Percentiles rank a stretch among this genome's conserved stretches.
Evolutionary conservation across 306 rosid species (phyloP).

Genomic region (Benincasa hispida): DNA sequence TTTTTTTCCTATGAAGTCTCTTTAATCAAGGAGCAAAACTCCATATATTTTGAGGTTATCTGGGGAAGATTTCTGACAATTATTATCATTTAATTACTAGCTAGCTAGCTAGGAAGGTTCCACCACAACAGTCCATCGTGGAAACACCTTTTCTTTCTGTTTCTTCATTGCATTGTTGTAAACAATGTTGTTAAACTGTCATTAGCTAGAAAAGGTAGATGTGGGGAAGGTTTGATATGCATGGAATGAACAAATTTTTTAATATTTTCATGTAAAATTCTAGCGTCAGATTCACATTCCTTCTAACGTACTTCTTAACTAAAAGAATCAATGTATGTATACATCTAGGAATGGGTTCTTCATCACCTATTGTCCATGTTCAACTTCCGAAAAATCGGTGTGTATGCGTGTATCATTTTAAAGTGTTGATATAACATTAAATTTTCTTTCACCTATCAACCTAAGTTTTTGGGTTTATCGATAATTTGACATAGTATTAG

Average conservation of each 20-base stretch:
- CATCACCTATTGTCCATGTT: neutral
- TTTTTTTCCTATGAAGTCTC: neutral
- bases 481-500: no score
- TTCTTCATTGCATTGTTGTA: neutral
- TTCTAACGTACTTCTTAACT: neutral
- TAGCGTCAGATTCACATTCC: neutral
- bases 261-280: neutral
- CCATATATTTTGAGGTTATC: conserved; percentile 10
- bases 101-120: conserved; percentile 3
- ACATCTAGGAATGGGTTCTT: neutral
- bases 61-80: conserved; percentile 5
- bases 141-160: neutral
- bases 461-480: no score
- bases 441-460: no score
- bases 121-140: neutral
- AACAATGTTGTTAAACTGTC: neutral
- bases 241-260: conserved; percentile 1
- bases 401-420: neutral
- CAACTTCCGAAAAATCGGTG: neutral
- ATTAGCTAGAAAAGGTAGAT: neutral
- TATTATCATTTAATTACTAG: neutral
- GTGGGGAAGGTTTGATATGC: conserved; percentile 6
- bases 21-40: neutral
- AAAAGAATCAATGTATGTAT: neutral
- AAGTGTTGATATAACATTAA: no score